These are phyloP conservation scores for Hirsutella rhossiliensis DNA, from an alignment of 2,329 filamentous ascomycete genomes.

Conservation along the genomic window DNA sequence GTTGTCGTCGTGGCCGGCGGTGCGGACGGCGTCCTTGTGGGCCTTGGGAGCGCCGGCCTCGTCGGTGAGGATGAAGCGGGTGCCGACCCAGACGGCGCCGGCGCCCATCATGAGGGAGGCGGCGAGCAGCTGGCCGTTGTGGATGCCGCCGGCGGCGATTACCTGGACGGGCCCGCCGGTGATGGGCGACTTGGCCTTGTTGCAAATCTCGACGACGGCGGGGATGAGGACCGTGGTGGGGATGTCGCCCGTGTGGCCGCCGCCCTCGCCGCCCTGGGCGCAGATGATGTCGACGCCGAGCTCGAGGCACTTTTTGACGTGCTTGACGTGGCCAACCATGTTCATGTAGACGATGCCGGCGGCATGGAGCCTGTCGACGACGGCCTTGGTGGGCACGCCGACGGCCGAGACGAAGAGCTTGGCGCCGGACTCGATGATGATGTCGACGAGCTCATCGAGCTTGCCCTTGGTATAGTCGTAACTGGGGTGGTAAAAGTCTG, in stretches of 20 bases:
- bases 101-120: conserved; percentile 89
- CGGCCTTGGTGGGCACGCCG: conserved; percentile 76
- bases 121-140: conserved; percentile 82
- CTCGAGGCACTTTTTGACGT: conserved; percentile 91
- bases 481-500: conserved; percentile 33
- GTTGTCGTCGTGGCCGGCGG: conserved; percentile 88
- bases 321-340: conserved; percentile 99
- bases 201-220: conserved; percentile 70
- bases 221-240: conserved; percentile 89
- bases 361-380: conserved; percentile 84
- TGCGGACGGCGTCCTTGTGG: conserved; percentile 92
- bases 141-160: conserved; percentile 86
- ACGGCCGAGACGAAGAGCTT: conserved; percentile 95
- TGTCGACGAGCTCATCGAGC: conserved; percentile 77
- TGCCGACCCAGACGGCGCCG: conserved; percentile 89
- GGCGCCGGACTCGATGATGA: conserved; percentile 84
- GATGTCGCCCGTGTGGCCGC: conserved; percentile 90
- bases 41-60: conserved; percentile 89
- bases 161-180: conserved; percentile 83
- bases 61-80: conserved; percentile 84
- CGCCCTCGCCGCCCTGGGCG: conserved; percentile 94
- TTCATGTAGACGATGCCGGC: conserved; percentile 95
- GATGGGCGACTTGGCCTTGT: conserved; percentile 73
- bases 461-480: conserved; percentile 99
- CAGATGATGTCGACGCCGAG: conserved; percentile 93